These are phyloP conservation scores for Cercospora brassicicola DNA, from an alignment of 2,329 filamentous ascomycete species.

Conservation along the genomic window DNA sequence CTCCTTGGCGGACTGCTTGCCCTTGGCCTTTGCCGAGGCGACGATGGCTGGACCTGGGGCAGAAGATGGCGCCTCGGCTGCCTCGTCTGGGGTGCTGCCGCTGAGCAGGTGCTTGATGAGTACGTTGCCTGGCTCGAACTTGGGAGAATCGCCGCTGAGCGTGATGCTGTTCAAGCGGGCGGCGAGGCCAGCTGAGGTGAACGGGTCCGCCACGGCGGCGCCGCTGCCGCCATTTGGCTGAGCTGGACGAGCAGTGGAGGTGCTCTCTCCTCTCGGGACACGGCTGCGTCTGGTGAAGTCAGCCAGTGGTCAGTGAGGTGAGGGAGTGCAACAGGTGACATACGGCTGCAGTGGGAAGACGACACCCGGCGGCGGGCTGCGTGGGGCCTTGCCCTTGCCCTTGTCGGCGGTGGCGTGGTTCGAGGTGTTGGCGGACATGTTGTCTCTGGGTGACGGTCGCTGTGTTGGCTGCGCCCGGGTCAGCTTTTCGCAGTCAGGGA, in stretches of 20 bases:
- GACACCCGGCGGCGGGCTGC: neutral
- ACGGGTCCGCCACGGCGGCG: neutral
- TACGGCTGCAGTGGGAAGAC: conserved; percentile 1
- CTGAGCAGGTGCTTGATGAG: conserved; percentile 20
- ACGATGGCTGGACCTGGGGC: conserved; percentile 13
- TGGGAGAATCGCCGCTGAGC: conserved; percentile 7
- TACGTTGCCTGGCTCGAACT: neutral
- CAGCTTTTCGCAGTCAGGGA: neutral
- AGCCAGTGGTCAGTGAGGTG: neutral
- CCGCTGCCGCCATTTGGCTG: neutral
- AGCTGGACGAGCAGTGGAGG: neutral
- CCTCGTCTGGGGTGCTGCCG: conserved; percentile 22
- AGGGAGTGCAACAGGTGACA: neutral
- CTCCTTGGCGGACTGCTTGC: neutral
- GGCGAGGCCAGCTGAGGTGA: neutral
- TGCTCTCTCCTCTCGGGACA: neutral
- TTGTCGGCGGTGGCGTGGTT: neutral
- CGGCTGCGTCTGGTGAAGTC: neutral
- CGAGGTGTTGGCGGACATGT: neutral
- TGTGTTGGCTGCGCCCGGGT: neutral
- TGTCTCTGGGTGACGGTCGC: neutral
- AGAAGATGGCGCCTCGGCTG: neutral
- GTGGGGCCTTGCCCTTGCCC: conserved; percentile 4
- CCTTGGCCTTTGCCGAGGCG: conserved; percentile 1
- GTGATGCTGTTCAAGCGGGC: neutral